Conservation (phyloP, 805 yeast genomes). For the Candida broadrunensis region DNA sequence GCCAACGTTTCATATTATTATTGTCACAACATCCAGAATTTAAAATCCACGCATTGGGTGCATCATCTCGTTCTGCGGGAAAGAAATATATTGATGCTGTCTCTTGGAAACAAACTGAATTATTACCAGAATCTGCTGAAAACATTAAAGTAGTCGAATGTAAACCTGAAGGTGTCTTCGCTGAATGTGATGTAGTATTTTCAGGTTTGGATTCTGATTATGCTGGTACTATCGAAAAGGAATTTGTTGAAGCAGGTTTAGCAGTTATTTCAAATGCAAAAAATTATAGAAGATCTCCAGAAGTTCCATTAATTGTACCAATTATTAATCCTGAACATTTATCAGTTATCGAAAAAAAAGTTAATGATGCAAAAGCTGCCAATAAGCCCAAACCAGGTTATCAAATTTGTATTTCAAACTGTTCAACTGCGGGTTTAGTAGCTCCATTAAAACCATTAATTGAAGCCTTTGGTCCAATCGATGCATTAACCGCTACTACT, state of each 20-base stretch:
- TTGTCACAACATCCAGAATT: constrained; percentile 87
- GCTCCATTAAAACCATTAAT: constrained; percentile 95
- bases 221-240: constrained; percentile 91
- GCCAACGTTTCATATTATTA: constrained; percentile 88
- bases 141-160: constrained; percentile 74
- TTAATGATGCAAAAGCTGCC: constrained; percentile 49
- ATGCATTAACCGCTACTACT: constrained; percentile 82
- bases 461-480: constrained; percentile 87
- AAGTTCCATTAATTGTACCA: constrained; percentile 93
- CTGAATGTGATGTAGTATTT: constrained; percentile 90
- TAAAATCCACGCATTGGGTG: constrained; percentile 82
- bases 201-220: constrained; percentile 91
- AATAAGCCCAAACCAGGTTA: constrained; percentile 70
- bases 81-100: constrained; percentile 81
- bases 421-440: constrained; percentile 97
- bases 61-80: constrained; percentile 92
- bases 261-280: constrained; percentile 93
- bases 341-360: constrained; percentile 60
- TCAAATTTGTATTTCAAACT: constrained; percentile 93
- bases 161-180: constrained; percentile 64
- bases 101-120: constrained; percentile 89
- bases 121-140: constrained; percentile 68
- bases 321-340: constrained; percentile 92
- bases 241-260: constrained; percentile 75
- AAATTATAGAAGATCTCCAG: constrained; percentile 83